Percentiles rank a stretch among this genome's conserved stretches.
phyloP scores from a whole-genome alignment of 192 early-diverging fungal species.

The Backusella australiensis region DNA sequence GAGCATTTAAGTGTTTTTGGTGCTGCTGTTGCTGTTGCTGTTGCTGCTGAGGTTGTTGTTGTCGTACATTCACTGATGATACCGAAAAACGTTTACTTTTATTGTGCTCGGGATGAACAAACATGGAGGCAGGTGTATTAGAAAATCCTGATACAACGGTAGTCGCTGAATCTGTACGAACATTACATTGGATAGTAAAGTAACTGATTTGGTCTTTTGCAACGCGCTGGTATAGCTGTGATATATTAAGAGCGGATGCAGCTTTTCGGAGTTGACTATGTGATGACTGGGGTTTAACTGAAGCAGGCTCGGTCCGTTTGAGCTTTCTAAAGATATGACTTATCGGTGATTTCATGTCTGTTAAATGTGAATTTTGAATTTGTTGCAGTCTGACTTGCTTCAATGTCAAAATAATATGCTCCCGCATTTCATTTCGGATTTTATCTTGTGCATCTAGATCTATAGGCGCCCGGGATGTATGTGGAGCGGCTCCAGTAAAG shows the following conservation, averaged over 20 bases:
- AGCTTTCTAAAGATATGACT: slow-evolving; percentile 19
- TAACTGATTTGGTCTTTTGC: slow-evolving; percentile 28
- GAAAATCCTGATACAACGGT: slow-evolving; percentile 4
- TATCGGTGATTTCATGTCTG: slow-evolving; percentile 16
- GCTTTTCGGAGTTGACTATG: slow-evolving; percentile 8
- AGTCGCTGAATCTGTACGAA: not conserved
- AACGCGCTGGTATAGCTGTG: slow-evolving; percentile 28
- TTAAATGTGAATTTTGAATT: not conserved
- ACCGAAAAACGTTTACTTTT: not conserved
- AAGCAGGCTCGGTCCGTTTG: slow-evolving; percentile 1
- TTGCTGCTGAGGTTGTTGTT: not conserved
- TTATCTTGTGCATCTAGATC: slow-evolving; percentile 13
- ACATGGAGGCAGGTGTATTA: not conserved
- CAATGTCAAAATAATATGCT: slow-evolving; percentile 18
- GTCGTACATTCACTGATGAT: not conserved
- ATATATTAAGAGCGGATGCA: slow-evolving; percentile 9
- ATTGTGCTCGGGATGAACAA: not conserved
- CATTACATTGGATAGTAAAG: slow-evolving; percentile 24
- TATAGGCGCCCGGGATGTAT: slow-evolving; percentile 11
- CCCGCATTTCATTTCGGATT: slow-evolving; percentile 19
- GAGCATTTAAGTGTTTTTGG: not conserved
- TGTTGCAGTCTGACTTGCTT: slow-evolving; percentile 16
- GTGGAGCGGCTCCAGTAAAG: slow-evolving; percentile 23
- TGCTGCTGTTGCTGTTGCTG: not conserved
- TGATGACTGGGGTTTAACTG: not conserved